Evolutionary conservation across 2,329 filamentous ascomycete genomes (phyloP).

Genomic region (Proliferodiscus dingleyae): DNA sequence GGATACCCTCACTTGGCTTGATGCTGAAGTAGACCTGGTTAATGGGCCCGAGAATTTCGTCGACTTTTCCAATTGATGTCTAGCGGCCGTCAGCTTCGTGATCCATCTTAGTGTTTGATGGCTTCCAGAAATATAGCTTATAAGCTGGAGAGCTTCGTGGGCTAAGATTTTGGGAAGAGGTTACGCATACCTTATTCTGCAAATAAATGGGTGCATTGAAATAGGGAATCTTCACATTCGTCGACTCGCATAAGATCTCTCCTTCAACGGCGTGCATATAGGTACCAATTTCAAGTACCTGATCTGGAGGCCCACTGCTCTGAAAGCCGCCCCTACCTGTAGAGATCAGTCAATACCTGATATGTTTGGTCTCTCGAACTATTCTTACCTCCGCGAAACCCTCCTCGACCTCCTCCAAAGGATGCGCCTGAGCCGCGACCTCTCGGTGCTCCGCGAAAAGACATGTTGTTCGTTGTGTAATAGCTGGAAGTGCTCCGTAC

Average conservation of each 20-base stretch:
- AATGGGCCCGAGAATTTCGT: constrained; percentile 95
- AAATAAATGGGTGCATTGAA: constrained; percentile 99
- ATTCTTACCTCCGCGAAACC: constrained; percentile 43
- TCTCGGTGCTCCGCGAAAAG: constrained; percentile 54
- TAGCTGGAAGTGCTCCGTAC: too few species aligned
- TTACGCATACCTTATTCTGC: constrained; percentile 82
- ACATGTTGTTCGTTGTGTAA: constrained; percentile 37
- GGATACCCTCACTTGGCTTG: constrained; percentile 94
- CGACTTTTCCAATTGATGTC: constrained; percentile 91
- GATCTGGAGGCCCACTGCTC: constrained; percentile 55
- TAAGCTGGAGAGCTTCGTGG: too few species aligned
- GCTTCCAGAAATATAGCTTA: too few species aligned
- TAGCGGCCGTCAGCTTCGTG: too few species aligned
- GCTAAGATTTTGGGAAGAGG: too few species aligned
- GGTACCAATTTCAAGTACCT: constrained; percentile 75
- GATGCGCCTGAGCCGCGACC: constrained; percentile 45
- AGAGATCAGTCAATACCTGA: constrained; percentile 19
- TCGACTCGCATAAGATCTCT: constrained; percentile 95
- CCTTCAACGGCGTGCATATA: constrained; percentile 95
- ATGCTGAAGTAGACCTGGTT: constrained; percentile 99
- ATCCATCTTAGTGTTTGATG: too few species aligned
- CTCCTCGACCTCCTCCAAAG: constrained; percentile 46
- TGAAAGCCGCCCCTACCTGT: constrained; percentile 59
- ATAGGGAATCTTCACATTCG: constrained; percentile 93
- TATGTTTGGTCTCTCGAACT: constrained; percentile 1